Base-by-base conservation (phyloP, 345 rosid species). In the Pugionium dolabratum region DNA sequence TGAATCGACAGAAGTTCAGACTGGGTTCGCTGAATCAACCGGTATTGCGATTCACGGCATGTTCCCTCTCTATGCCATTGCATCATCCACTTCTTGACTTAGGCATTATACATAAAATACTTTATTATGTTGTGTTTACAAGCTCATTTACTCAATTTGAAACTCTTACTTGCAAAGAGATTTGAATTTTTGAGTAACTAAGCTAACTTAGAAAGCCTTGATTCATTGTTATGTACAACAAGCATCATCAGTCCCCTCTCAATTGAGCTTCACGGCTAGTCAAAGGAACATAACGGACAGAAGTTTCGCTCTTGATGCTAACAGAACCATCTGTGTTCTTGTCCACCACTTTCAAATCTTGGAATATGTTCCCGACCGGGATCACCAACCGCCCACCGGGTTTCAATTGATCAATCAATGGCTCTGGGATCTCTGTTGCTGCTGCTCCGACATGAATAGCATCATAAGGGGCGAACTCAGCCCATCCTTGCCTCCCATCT, bases 381-480 rank as follows among this genome's bases (percentile, higher is more conserved):
- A 94, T 94, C 66, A 94, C 99, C 87, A 94, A 80, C 75, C 95
- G 76, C 39, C 99, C 99, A 44, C 99, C 97, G 0, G 97, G 93
- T 74, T 91, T 94, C 78, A 94, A 65, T 50, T 94, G 97, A 66
- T 91, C 88, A 42, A 94, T 74, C 32, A 94, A 93, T 7, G 95
- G 61, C 70, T 80, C 73, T 2, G 97, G 99, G 42, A 94, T 88
- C 75, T 94, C 93, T 0, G 83, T 77, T 56, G 97, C 97, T n/a
- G 99, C 99, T 9, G 99, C 99, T 35, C 99, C 99, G 1, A 94
- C 99, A 54, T 95, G 96, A 36, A 91, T 91, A 18, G 96, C 97
- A 80, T 95, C 96, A 66, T 91, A 95, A 4, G 90, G 94, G 1
- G 95, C 90, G 77, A 79, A 82, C 81, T 85, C 96, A 11, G 87